Percentiles rank a stretch among this genome's conserved stretches.
phyloP scores from a whole-genome alignment of 805 yeast species.

The Saccharomycopsis guyanensis region DNA sequence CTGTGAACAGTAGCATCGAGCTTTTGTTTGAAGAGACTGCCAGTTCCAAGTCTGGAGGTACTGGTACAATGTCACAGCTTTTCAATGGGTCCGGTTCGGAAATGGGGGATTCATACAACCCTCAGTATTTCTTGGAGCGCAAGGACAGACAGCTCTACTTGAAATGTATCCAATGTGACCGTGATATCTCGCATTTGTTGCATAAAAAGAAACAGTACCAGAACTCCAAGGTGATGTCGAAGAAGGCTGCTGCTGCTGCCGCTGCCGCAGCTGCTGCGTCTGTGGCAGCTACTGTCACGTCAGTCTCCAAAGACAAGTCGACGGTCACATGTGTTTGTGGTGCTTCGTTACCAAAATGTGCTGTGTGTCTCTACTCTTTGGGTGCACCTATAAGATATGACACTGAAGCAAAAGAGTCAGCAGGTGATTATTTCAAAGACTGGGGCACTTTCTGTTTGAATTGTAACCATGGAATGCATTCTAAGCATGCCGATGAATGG shows the following conservation, averaged over 20 bases:
- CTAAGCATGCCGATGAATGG: constrained; percentile 96
- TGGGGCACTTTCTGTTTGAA: constrained; percentile 90
- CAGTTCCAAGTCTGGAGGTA: not conserved
- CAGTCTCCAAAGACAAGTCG: constrained; percentile 11
- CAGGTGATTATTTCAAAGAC: constrained; percentile 47
- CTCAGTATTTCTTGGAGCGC: constrained; percentile 9
- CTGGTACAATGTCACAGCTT: not conserved
- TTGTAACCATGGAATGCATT: constrained; percentile 92
- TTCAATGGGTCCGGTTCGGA: not conserved
- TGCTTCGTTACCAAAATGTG: constrained; percentile 80
- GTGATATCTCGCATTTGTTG: constrained; percentile 37
- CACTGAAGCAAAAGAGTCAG: constrained; percentile 21
- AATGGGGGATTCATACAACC: not conserved
- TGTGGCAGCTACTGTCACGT: not conserved
- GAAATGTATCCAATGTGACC: constrained; percentile 78
- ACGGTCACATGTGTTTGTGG: constrained; percentile 45
- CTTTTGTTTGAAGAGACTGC: constrained; percentile 1
- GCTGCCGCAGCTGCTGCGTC: not conserved
- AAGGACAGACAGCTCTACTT: constrained; percentile 66
- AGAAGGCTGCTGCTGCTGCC: not conserved
- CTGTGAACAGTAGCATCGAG: not conserved
- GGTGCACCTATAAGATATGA: constrained; percentile 45
- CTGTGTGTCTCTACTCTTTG: constrained; percentile 73
- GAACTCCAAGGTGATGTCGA: not conserved
- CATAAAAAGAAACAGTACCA: constrained; percentile 12